These are phyloP conservation scores for Kwoniella dejecticola DNA, from an alignment of 768 basidiomycete species.

Conservation along the genomic window DNA sequence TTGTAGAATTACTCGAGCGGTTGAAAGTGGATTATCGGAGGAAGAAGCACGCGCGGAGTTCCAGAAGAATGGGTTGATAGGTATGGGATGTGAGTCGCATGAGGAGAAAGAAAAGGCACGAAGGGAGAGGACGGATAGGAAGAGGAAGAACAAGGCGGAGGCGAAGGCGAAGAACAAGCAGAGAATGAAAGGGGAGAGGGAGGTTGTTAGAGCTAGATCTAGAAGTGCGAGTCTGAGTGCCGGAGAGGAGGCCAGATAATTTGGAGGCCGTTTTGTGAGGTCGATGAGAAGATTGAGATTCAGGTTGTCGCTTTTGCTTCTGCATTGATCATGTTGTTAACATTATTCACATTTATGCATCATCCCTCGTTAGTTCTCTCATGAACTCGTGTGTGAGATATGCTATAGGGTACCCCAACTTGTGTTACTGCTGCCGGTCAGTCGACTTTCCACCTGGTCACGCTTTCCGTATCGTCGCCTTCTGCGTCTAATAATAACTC, in stretches of 20 bases:
- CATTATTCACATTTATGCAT: not conserved
- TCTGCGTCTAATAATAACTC: conserved; percentile 53
- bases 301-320: too few relatives aligned
- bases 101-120: conserved; percentile 53
- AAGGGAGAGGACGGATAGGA: conserved; percentile 40
- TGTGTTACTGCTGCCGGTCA: too few relatives aligned
- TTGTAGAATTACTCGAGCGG: conserved; percentile 43
- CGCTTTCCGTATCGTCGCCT: conserved; percentile 50
- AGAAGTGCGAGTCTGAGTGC: not conserved
- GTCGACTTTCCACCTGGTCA: conserved; percentile 53
- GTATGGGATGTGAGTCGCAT: conserved; percentile 54
- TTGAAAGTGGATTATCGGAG: conserved; percentile 34
- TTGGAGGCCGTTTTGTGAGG: too few relatives aligned
- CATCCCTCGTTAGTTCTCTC: not conserved
- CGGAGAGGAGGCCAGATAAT: not conserved
- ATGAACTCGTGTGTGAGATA: not conserved
- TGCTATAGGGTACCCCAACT: too few relatives aligned
- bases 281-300: too few relatives aligned
- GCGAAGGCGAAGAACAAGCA: conserved; percentile 24
- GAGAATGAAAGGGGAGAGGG: conserved; percentile 8
- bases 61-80: conserved; percentile 38
- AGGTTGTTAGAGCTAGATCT: not conserved
- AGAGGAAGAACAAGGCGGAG: conserved; percentile 40
- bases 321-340: not conserved
- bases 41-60: conserved; percentile 35